These are phyloP conservation scores for Nematocida sp. DNA, from an alignment of 371 early-diverging fungal genomes.

Conservation along the genomic window DNA sequence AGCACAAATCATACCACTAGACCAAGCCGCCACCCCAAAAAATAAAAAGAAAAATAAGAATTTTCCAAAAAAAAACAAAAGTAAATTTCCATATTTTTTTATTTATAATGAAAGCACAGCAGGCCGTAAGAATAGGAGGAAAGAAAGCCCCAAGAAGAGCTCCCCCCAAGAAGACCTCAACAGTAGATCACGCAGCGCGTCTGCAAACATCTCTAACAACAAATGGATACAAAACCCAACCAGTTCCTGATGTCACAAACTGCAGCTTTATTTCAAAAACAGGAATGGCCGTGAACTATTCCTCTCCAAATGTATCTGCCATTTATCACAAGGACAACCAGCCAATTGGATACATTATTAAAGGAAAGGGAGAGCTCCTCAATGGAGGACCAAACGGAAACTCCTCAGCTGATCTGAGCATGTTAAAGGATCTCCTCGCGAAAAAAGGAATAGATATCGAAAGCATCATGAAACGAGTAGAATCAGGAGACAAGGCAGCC, in stretches of 20 bases:
- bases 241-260: conserved; percentile 34
- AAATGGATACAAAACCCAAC: conserved; percentile 19
- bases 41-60: neutral
- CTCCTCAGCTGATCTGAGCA: conserved; percentile 25
- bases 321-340: conserved; percentile 45
- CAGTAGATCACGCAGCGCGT: neutral
- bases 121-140: conserved; percentile 43
- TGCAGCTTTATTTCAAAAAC: conserved; percentile 39
- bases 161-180: conserved; percentile 7
- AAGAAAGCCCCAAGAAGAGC: conserved; percentile 45
- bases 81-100: conserved; percentile 35
- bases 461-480: conserved; percentile 19
- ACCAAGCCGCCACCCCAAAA: conserved; percentile 66
- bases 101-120: conserved; percentile 22
- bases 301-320: conserved; percentile 21
- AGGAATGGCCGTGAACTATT: conserved; percentile 38
- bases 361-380: conserved; percentile 40
- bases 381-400: conserved; percentile 21
- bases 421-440: neutral
- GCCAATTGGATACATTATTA: conserved; percentile 45
- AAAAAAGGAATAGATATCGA: conserved; percentile 41
- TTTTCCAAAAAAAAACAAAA: neutral
- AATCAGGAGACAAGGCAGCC: conserved; percentile 37
- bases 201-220: neutral
- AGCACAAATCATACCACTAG: conserved; percentile 69